Evolutionary conservation across 2,329 filamentous ascomycete species (phyloP).

Genomic region (Stemphylium lycopersici): DNA sequence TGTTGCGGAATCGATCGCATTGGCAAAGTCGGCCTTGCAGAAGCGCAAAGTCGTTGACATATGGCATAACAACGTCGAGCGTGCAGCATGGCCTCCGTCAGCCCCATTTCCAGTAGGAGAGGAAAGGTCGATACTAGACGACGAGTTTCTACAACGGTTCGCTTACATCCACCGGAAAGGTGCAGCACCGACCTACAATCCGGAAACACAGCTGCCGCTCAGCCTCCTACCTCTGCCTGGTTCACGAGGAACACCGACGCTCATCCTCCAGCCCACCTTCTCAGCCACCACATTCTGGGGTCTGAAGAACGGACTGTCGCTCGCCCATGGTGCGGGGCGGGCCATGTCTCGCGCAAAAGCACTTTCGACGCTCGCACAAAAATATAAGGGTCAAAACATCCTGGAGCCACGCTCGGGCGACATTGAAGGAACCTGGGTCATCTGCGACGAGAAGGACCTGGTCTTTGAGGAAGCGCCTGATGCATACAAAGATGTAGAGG

Average conservation of each 20-base stretch:
- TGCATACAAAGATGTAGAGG: slow-evolving; percentile 48
- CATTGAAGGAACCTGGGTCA: slow-evolving; percentile 44
- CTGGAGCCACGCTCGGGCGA: slow-evolving; percentile 28
- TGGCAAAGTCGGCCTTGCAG: slow-evolving; percentile 26
- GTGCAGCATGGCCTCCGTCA: slow-evolving; percentile 39
- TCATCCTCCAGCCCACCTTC: slow-evolving; percentile 46
- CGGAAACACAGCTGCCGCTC: slow-evolving; percentile 28
- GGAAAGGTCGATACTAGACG: background rate
- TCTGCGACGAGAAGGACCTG: slow-evolving; percentile 48
- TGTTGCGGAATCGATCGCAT: slow-evolving; percentile 14
- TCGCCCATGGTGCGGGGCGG: slow-evolving; percentile 49
- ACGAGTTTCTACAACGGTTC: slow-evolving; percentile 13
- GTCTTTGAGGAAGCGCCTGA: slow-evolving; percentile 50
- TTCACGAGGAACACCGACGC: slow-evolving; percentile 47
- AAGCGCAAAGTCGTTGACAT: slow-evolving; percentile 46
- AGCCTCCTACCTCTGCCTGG: slow-evolving; percentile 46
- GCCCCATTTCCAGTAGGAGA: slow-evolving; percentile 2
- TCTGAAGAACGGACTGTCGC: slow-evolving; percentile 41
- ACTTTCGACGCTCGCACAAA: slow-evolving; percentile 34
- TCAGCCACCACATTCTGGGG: slow-evolving; percentile 35
- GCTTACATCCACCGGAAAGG: slow-evolving; percentile 51
- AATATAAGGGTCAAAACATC: slow-evolving; percentile 43
- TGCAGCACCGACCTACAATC: slow-evolving; percentile 41
- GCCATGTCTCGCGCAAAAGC: slow-evolving; percentile 49
- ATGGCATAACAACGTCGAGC: slow-evolving; percentile 48